phyloP scores from a whole-genome alignment of 768 basidiomycete genomes.

The Tremella mesenterica region DNA sequence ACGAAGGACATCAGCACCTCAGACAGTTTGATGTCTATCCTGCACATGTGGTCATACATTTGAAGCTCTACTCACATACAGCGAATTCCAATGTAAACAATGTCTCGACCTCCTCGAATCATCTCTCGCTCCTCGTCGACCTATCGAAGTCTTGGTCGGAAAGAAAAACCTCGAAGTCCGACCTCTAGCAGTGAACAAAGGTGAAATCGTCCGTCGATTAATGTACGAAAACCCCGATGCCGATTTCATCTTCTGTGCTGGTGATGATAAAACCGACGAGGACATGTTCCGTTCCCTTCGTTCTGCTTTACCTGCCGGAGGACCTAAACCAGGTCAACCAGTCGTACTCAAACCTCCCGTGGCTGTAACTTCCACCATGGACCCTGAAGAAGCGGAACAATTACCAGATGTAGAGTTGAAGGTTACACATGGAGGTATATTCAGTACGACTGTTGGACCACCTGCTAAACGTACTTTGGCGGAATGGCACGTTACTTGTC shows the following conservation, averaged over 20 bases:
- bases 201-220: constrained; percentile 93
- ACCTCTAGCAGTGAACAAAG: constrained; percentile 93
- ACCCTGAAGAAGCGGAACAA: constrained; percentile 40
- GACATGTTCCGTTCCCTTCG: constrained; percentile 95
- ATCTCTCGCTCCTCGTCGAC: constrained; percentile 80
- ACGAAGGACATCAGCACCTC: no score
- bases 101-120: constrained; percentile 94
- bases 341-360: constrained; percentile 49
- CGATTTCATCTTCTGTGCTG: constrained; percentile 94
- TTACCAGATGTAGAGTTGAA: constrained; percentile 53
- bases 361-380: constrained; percentile 48
- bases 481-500: constrained; percentile 82
- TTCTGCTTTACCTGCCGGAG: constrained; percentile 51
- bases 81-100: constrained; percentile 88
- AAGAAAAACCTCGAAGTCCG: constrained; percentile 99
- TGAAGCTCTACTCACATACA: constrained; percentile 29
- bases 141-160: constrained; percentile 94
- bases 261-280: constrained; percentile 99
- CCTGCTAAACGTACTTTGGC: constrained; percentile 77
- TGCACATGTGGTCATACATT: constrained; percentile 30
- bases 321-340: constrained; percentile 39
- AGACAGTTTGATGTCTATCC: no score
- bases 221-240: constrained; percentile 86
- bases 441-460: constrained; percentile 89
- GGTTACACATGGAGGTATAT: constrained; percentile 62